phyloP scores from a whole-genome alignment of 2,329 filamentous ascomycete species.

The Colletotrichum gloeosporioides region DNA sequence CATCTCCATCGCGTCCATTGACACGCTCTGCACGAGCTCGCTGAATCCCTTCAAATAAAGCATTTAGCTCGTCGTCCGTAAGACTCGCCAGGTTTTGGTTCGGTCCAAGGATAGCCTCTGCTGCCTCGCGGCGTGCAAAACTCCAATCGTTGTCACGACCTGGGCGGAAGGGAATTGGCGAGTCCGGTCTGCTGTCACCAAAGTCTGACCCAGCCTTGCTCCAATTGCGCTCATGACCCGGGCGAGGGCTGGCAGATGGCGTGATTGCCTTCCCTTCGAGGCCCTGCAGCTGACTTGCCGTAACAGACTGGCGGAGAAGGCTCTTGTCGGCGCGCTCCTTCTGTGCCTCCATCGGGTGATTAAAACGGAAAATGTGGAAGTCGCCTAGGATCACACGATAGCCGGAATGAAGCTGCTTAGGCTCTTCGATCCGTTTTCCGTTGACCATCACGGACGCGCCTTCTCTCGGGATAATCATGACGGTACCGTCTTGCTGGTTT shows the following conservation, averaged over 20 bases:
- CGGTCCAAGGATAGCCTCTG: constrained; percentile 84
- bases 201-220: constrained; percentile 82
- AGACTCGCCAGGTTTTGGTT: constrained; percentile 91
- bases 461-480: constrained; percentile 88
- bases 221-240: constrained; percentile 77
- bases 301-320: constrained; percentile 82
- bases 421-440: constrained; percentile 85
- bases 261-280: constrained; percentile 64
- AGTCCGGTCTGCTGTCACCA: constrained; percentile 79
- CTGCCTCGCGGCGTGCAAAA: constrained; percentile 91
- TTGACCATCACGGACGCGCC: constrained; percentile 99
- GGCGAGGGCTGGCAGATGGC: constrained; percentile 66
- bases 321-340: constrained; percentile 91
- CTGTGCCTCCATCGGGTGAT: constrained; percentile 93
- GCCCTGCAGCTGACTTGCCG: constrained; percentile 63
- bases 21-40: constrained; percentile 81
- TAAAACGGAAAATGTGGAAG: constrained; percentile 99
- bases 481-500: constrained; percentile 82
- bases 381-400: constrained; percentile 96
- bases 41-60: constrained; percentile 92
- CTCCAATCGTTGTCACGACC: constrained; percentile 93
- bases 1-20: constrained; percentile 76
- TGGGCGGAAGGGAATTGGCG: constrained; percentile 72
- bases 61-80: constrained; percentile 92
- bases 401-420: constrained; percentile 86